Conservation (phyloP, 208 protist genomes). For the Leishmania tarentolae region DNA sequence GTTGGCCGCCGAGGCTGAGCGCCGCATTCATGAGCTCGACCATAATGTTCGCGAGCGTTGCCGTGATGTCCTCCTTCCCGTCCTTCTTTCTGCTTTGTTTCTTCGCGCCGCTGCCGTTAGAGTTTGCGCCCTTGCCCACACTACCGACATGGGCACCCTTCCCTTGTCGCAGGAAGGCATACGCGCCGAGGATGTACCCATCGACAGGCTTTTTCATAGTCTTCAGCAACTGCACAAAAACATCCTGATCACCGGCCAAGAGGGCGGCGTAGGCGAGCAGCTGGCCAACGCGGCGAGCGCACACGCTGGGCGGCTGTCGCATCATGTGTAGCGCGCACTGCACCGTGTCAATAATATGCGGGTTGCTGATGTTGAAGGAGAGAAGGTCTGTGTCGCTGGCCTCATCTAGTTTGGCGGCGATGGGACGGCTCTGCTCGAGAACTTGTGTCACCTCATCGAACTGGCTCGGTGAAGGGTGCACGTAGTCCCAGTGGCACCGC, state of each 20-base stretch:
- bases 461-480: constrained; percentile 75
- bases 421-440: constrained; percentile 78
- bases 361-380: constrained; percentile 71
- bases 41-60: constrained; percentile 78
- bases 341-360: constrained; percentile 85
- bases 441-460: constrained; percentile 89
- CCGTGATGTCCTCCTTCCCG: constrained; percentile 64
- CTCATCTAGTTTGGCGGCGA: constrained; percentile 82
- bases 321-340: constrained; percentile 90
- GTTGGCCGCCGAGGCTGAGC: constrained; percentile 84
- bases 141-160: constrained; percentile 4
- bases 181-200: constrained; percentile 82
- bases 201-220: constrained; percentile 92
- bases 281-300: constrained; percentile 69
- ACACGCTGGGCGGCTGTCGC: constrained; percentile 70
- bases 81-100: constrained; percentile 44
- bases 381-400: constrained; percentile 73
- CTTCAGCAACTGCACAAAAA: constrained; percentile 89
- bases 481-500: constrained; percentile 87
- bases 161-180: constrained; percentile 69
- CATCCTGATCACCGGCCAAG: constrained; percentile 66
- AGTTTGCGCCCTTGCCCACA: background rate
- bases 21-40: constrained; percentile 90
- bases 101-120: constrained; percentile 23
- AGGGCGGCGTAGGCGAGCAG: constrained; percentile 85